Evolutionary conservation across 371 early-diverging fungal genomes (phyloP), one percentile per base, ranked within the genome.

Genomic region (Mortierella sp.): DNA sequence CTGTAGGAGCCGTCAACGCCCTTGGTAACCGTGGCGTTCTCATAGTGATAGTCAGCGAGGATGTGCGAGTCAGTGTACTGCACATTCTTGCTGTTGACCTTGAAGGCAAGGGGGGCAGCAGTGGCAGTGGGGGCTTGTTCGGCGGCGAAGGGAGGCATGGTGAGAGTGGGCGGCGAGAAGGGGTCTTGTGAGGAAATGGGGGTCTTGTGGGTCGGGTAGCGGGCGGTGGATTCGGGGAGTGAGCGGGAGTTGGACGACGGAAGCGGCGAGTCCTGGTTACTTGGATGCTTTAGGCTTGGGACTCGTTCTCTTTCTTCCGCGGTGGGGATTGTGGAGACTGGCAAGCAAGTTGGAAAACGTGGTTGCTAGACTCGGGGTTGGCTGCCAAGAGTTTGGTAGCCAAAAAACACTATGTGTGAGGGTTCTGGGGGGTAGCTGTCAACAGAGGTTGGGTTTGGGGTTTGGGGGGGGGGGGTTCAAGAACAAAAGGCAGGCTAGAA

Each of bases 271-370:
- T 75, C 67, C 45, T 68, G 51, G 73, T 70, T 64, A 75, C 80
- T 73, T 86, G 87, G 81, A 75, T 52, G 80, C 68, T 73, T 91
- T 92, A 65, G 90, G 89, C 75, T 90, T 91, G 70, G 94, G 83
- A 87, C 87, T 85, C 84, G 86, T 84, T 87, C 94, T 90, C 87
- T 87, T 90, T 82, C 75, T 85, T 79, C 95, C 95, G 87, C 94
- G 88, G 89, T 94, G 91, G 69, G 92, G 91, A 88, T 97, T 97
- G 89, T 97, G 96, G 65, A 92, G 82, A 60, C 93, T 93, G 80
- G 88, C 81, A 73, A 95, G 86, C 64, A 88, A 90, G 86, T 94
- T 96, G 84, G 95, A 90, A 88, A 93, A 94, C 94, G 79, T 82
- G 66, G 67, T 84, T 73, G 73, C 69, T 72, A 73, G 72, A 71